Evolutionary conservation across 192 early-diverging fungal genomes (phyloP).

Genomic region (Thamnidium elegans): DNA sequence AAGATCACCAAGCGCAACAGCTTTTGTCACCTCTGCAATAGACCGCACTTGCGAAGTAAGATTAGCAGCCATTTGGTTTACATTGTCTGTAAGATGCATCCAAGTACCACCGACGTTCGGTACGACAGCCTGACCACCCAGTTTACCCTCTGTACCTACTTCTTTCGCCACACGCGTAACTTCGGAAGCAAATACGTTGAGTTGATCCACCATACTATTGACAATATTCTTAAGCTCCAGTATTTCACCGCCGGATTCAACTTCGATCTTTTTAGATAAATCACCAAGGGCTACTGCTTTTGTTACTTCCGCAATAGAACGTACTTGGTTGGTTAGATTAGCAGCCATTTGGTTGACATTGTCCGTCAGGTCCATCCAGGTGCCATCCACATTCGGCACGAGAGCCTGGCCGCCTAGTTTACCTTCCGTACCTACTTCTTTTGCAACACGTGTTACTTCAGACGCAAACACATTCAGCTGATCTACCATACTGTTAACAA

Average conservation of each 20-base stretch:
- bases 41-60: constrained; percentile 59
- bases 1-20: constrained; percentile 57
- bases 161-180: constrained; percentile 63
- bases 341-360: constrained; percentile 72
- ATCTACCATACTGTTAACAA: constrained; percentile 61
- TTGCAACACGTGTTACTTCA: constrained; percentile 61
- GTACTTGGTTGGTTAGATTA: constrained; percentile 66
- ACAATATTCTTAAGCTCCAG: constrained; percentile 63
- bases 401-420: constrained; percentile 70
- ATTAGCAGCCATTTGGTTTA: constrained; percentile 62
- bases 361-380: constrained; percentile 64
- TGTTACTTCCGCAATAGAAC: constrained; percentile 66
- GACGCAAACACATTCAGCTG: constrained; percentile 56
- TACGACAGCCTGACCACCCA: constrained; percentile 57
- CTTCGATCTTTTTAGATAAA: constrained; percentile 59
- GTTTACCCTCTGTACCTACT: constrained; percentile 57
- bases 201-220: constrained; percentile 68
- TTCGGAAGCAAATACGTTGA: constrained; percentile 54
- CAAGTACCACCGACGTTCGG: constrained; percentile 53
- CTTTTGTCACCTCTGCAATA: constrained; percentile 55
- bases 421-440: constrained; percentile 66
- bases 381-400: constrained; percentile 54
- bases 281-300: constrained; percentile 64
- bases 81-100: constrained; percentile 59
- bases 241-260: constrained; percentile 65